Percentiles rank a stretch among this genome's conserved stretches.
Conservation (phyloP, 164 flowering plant species). For the Tinospora cordifolia region DNA sequence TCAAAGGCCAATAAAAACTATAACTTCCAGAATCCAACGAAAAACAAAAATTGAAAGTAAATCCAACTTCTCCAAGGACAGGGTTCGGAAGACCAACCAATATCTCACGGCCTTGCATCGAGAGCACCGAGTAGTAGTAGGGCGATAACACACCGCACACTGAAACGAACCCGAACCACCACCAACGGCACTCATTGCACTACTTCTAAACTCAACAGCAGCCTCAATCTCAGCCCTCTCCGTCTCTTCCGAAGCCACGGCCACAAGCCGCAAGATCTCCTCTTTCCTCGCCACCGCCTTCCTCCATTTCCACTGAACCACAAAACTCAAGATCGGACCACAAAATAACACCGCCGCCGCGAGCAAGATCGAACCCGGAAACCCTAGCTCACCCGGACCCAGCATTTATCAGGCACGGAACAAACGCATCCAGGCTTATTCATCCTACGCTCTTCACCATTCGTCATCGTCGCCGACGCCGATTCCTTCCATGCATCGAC, state of each 20-base stretch:
- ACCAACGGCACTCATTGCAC: background rate
- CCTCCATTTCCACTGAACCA: conserved; percentile 54
- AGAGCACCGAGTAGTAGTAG: conserved; percentile 64
- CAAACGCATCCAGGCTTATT: conserved; percentile 8
- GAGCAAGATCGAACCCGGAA: conserved; percentile 30
- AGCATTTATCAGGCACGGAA: conserved; percentile 53
- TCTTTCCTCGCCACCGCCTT: conserved; percentile 38
- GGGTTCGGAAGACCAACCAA: conserved; percentile 34
- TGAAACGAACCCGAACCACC: background rate
- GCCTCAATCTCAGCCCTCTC: conserved; percentile 66
- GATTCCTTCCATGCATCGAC: background rate
- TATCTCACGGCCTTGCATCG: conserved; percentile 67
- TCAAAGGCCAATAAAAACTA: background rate
- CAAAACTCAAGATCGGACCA: conserved; percentile 26
- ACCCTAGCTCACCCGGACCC: conserved; percentile 54
- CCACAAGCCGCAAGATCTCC: conserved; percentile 60
- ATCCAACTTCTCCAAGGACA: background rate
- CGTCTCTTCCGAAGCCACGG: conserved; percentile 54
- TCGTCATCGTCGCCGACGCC: background rate
- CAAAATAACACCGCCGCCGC: conserved; percentile 13
- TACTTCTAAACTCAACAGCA: conserved; percentile 12
- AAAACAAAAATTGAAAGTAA: background rate
- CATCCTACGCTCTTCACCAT: background rate
- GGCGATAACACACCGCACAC: conserved; percentile 56
- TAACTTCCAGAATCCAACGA: background rate